Percentiles rank a stretch among this genome's conserved stretches.
These are phyloP conservation scores for Diaporthe velutina DNA, from an alignment of 2,329 filamentous ascomycete species.

Conservation along the genomic window DNA sequence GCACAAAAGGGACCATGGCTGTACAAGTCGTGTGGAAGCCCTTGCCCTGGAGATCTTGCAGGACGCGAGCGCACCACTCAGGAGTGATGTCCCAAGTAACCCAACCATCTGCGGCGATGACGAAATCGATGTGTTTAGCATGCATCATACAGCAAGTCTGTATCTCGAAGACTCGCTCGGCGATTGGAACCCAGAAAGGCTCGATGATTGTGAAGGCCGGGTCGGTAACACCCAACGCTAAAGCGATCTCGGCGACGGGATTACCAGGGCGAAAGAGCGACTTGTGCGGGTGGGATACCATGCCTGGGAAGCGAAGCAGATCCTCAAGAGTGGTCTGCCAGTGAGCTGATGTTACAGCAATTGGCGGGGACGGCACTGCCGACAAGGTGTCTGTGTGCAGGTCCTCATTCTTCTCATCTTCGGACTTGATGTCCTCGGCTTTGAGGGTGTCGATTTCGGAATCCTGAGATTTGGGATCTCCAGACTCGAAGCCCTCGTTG, in stretches of 20 bases:
- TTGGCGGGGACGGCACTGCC: too few species aligned
- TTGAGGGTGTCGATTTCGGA: neutral
- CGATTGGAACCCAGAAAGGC: neutral
- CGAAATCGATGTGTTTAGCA: neutral
- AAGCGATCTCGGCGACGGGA: neutral
- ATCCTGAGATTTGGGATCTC: neutral
- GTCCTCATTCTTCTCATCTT: neutral
- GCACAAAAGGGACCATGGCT: neutral
- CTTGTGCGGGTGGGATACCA: neutral
- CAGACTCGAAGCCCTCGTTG: neutral
- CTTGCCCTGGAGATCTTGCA: neutral
- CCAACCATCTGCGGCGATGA: neutral
- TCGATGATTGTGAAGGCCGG: neutral
- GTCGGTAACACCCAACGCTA: neutral
- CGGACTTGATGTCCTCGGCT: neutral
- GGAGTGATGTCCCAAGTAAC: neutral
- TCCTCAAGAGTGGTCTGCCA: neutral
- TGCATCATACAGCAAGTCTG: conserved; percentile 5
- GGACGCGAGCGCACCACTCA: conserved; percentile 10
- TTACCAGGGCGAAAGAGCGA: neutral
- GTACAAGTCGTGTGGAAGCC: neutral
- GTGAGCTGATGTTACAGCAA: neutral
- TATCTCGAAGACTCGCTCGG: conserved; percentile 9
- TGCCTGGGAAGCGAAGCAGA: conserved; percentile 6
- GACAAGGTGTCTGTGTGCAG: too few species aligned